These are phyloP conservation scores for Pyricularia pennisetigena DNA, from an alignment of 2,329 filamentous ascomycete genomes.

Conservation along the genomic window DNA sequence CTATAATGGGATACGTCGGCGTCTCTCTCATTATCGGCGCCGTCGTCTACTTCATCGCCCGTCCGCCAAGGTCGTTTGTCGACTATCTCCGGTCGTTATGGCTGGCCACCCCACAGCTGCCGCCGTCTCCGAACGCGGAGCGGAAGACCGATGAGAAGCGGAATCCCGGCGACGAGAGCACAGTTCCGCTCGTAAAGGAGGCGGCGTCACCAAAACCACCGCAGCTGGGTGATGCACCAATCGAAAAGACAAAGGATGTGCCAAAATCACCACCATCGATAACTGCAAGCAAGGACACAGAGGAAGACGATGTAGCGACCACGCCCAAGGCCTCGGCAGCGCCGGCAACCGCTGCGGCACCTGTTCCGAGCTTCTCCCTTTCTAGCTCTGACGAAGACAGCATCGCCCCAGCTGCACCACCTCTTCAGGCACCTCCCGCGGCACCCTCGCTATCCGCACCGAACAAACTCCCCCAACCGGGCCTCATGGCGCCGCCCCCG, in stretches of 20 bases:
- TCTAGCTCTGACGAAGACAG: slow-evolving; percentile 19
- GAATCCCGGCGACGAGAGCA: background rate
- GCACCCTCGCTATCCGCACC: background rate
- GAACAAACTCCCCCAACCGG: background rate
- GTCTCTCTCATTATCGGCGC: slow-evolving; percentile 54
- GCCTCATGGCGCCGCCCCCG: slow-evolving; percentile 20
- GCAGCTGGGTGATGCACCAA: background rate
- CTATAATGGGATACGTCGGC: slow-evolving; percentile 46
- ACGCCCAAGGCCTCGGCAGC: slow-evolving; percentile 34
- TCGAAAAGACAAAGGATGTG: background rate
- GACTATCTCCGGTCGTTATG: slow-evolving; percentile 24
- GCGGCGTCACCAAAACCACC: background rate
- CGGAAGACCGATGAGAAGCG: slow-evolving; percentile 5
- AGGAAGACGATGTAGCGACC: slow-evolving; percentile 23
- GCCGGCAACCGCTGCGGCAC: slow-evolving; percentile 18
- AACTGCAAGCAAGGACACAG: slow-evolving; percentile 8
- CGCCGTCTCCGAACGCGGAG: slow-evolving; percentile 6
- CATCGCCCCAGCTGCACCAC: slow-evolving; percentile 3
- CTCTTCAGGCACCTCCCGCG: slow-evolving; percentile 7
- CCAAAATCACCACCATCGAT: background rate
- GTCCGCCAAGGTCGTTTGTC: slow-evolving; percentile 37
- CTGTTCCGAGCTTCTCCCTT: slow-evolving; percentile 37
- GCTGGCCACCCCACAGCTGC: slow-evolving; percentile 6
- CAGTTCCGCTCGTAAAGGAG: background rate
- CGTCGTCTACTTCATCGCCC: slow-evolving; percentile 45